Conservation (phyloP, 1,139 yeast species). For the Suhomyces bolitotheri region DNA sequence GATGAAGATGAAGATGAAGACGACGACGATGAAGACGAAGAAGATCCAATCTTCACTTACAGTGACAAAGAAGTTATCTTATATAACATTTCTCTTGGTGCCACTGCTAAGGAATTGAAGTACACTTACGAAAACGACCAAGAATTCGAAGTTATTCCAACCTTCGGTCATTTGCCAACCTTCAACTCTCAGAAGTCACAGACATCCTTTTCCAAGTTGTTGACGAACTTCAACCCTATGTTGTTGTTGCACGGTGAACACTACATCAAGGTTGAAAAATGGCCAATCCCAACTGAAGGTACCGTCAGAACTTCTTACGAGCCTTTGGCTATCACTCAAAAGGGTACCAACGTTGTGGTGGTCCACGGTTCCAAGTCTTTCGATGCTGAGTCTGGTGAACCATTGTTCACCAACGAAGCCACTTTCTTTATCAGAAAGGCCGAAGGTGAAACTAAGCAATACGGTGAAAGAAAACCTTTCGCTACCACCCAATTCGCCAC, state of each 20-base stretch:
- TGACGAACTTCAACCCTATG: conserved; percentile 86
- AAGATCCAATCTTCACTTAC: conserved; percentile 48
- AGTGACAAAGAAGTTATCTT: conserved; percentile 73
- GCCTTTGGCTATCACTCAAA: conserved; percentile 78
- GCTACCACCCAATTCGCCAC: conserved; percentile 67
- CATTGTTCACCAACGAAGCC: conserved; percentile 77
- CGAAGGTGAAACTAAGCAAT: conserved; percentile 58
- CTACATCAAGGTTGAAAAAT: conserved; percentile 74
- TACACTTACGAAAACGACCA: conserved; percentile 77
- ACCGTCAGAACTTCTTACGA: conserved; percentile 57
- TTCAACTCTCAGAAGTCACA: conserved; percentile 54
- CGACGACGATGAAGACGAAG: conserved; percentile 54
- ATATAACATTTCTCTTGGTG: conserved; percentile 90
- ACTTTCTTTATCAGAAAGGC: conserved; percentile 87
- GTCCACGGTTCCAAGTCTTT: conserved; percentile 73
- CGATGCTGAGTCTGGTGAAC: conserved; percentile 70
- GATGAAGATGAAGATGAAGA: conserved; percentile 51
- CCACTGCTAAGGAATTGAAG: conserved; percentile 72
- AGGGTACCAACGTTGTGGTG: conserved; percentile 85
- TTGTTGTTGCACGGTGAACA: conserved; percentile 94
- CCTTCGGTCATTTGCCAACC: conserved; percentile 86
- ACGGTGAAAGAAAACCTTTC: conserved; percentile 52
- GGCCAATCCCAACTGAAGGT: conserved; percentile 79
- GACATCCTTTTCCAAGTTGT: conserved; percentile 54
- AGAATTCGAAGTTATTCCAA: conserved; percentile 86